These are phyloP conservation scores for Hortiboletus campestris DNA, from an alignment of 768 basidiomycete species.

Conservation along the genomic window DNA sequence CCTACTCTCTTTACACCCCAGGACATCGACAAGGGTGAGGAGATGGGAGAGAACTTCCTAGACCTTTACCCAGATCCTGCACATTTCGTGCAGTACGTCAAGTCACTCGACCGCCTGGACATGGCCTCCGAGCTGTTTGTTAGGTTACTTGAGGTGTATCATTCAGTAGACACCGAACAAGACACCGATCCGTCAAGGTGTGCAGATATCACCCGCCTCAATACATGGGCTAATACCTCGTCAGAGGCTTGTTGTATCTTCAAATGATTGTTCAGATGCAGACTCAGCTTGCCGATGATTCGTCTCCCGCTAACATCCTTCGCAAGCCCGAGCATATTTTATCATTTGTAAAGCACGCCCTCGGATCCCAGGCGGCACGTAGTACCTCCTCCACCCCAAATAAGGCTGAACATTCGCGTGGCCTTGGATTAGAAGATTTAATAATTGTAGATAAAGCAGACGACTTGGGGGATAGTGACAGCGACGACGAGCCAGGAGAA, in stretches of 20 bases:
- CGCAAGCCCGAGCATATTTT: slow-evolving; percentile 68
- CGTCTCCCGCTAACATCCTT: slow-evolving; percentile 55
- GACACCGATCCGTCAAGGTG: slow-evolving; percentile 27
- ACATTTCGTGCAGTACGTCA: slow-evolving; percentile 65
- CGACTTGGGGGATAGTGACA: slow-evolving; percentile 49
- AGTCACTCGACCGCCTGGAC: slow-evolving; percentile 62
- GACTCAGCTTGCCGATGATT: slow-evolving; percentile 55
- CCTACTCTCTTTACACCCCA: slow-evolving; percentile 53
- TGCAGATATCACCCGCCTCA: background rate
- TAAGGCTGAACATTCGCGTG: slow-evolving; percentile 7
- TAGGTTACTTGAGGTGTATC: slow-evolving; percentile 68
- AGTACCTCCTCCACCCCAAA: background rate
- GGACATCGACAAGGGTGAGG: slow-evolving; percentile 40
- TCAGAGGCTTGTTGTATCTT: slow-evolving; percentile 67
- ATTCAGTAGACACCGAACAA: slow-evolving; percentile 22
- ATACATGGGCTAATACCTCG: slow-evolving; percentile 2
- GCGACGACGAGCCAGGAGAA: slow-evolving; percentile 49
- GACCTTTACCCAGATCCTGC: slow-evolving; percentile 74
- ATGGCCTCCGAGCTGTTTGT: slow-evolving; percentile 75
- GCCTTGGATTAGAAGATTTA: slow-evolving; percentile 35
- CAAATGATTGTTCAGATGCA: slow-evolving; percentile 86
- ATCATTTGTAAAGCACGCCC: slow-evolving; percentile 77
- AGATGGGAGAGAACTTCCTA: slow-evolving; percentile 51
- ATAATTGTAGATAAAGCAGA: slow-evolving; percentile 38
- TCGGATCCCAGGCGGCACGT: slow-evolving; percentile 42